These are phyloP conservation scores for Amanita fuliginea DNA, from an alignment of 768 basidiomycete genomes.

Conservation along the genomic window DNA sequence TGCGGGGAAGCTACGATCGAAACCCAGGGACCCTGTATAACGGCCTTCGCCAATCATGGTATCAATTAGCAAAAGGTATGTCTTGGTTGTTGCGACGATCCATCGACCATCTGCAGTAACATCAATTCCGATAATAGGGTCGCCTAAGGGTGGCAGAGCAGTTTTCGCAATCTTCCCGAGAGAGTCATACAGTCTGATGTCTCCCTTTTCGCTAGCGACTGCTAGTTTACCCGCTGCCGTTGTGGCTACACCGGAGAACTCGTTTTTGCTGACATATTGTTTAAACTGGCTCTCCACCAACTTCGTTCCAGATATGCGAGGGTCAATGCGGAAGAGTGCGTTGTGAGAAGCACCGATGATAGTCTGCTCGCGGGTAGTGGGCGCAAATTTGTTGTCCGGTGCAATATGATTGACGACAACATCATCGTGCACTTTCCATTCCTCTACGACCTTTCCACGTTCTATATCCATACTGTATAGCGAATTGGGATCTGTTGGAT, in stretches of 20 bases:
- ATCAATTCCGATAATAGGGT: slow-evolving; percentile 92
- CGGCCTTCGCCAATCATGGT: slow-evolving; percentile 88
- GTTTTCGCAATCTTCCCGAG: slow-evolving; percentile 99
- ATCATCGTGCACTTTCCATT: slow-evolving; percentile 95
- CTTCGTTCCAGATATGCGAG: slow-evolving; percentile 85
- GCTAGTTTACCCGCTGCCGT: slow-evolving; percentile 82
- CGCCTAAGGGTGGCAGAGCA: slow-evolving; percentile 87
- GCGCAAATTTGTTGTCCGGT: slow-evolving; percentile 91
- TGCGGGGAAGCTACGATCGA: slow-evolving; percentile 94
- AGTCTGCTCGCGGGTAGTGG: slow-evolving; percentile 86
- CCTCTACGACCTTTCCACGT: slow-evolving; percentile 92
- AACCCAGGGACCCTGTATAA: slow-evolving; percentile 75
- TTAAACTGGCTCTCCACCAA: slow-evolving; percentile 93
- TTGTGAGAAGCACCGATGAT: slow-evolving; percentile 91
- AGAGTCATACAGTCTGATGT: slow-evolving; percentile 88
- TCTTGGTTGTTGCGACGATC: slow-evolving; percentile 93
- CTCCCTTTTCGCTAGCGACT: slow-evolving; percentile 93
- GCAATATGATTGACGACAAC: slow-evolving; percentile 82
- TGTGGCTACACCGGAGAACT: slow-evolving; percentile 87
- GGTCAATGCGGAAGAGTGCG: slow-evolving; percentile 95
- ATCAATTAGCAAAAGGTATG: slow-evolving; percentile 89
- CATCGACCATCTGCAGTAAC: slow-evolving; percentile 90
- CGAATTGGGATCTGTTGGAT: slow-evolving; percentile 69
- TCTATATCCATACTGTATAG: slow-evolving; percentile 89
- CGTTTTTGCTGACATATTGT: slow-evolving; percentile 91